Base-by-base conservation (phyloP, 73 alveolate genomes). In the Halteria grandinella region DNA sequence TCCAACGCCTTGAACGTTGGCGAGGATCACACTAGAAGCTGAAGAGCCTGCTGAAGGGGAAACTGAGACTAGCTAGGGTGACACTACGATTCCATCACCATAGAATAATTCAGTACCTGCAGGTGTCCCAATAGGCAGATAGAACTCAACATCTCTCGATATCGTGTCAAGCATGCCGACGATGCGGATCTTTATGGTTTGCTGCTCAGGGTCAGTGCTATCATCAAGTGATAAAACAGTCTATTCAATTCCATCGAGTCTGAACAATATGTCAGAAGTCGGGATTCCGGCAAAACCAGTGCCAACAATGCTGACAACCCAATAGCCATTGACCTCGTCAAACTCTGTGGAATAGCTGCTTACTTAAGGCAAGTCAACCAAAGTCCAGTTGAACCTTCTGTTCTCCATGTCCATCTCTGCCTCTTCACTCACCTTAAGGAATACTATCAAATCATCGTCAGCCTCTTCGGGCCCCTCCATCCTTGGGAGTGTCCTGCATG, bases 381-480 rank as follows among this genome's bases (percentile, higher is more conserved):
- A n/a, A n/a, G n/a, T n/a, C n/a, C n/a, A n/a, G n/a, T n/a, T n/a
- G n/a, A n/a, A n/a, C n/a, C n/a, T n/a, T 37, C 15, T 11, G 15
- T 49, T 10, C 48, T 7, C 27, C 77, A 60, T 8, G 3, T 3
- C 27, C 23, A 60, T 5, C 17, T 18, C 6, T 23, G 79, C 79
- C 49, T 64, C 79, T 29, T 64, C 79, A 20, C 66, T 43, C 1
- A 52, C 32, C 66, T 64, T 64, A 2, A 41, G 66, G 79, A 64
- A 64, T 0, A 44, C 79, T 1, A 64, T 11, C 33, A 64, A 28
- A n/a, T 39, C 15, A 25, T 39, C 79, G 15, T 32, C 29, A 8
- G 29, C 50, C 2, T 20, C 50, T 15, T 55, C 15, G 37, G 27
- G 28, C 24, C 15, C 21, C n/a, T 36, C 47, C n/a, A 36, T 36